Conservation (phyloP, 768 basidiomycete species). For the Hortiboletus campestris region DNA sequence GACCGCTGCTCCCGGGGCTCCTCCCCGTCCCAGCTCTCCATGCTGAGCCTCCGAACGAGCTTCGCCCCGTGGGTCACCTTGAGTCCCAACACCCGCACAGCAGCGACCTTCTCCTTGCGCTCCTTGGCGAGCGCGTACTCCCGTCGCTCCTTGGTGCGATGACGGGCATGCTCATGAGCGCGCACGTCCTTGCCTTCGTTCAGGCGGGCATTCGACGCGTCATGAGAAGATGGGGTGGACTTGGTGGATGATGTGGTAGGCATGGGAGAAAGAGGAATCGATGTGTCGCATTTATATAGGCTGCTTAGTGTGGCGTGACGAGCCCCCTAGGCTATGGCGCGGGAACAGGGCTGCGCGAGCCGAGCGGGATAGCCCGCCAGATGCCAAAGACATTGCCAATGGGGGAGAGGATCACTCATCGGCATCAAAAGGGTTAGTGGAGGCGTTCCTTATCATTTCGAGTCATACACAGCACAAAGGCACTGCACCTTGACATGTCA, state of each 20-base stretch:
- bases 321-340: constrained; percentile 18
- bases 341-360: constrained; percentile 17
- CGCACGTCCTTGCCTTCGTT: constrained; percentile 31
- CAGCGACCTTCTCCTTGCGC: constrained; percentile 30
- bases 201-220: constrained; percentile 13
- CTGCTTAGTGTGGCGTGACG: constrained; percentile 22
- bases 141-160: constrained; percentile 32
- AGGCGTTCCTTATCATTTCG: constrained; percentile 8
- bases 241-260: constrained; percentile 28
- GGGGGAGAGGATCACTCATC: not conserved
- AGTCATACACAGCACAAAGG: constrained; percentile 20
- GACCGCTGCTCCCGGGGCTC: constrained; percentile 3
- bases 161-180: constrained; percentile 34
- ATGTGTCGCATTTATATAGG: constrained; percentile 31
- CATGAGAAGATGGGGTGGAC: constrained; percentile 20
- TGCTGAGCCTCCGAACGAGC: constrained; percentile 23
- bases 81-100: constrained; percentile 15
- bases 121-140: constrained; percentile 31
- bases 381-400: not conserved
- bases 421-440: constrained; percentile 6
- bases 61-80: constrained; percentile 16
- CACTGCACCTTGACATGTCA: constrained; percentile 23
- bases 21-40: constrained; percentile 32
- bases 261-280: constrained; percentile 22
- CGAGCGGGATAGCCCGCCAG: constrained; percentile 13